Conservation (phyloP, 2,329 filamentous ascomycete species). For the Beauveria caledonica region DNA sequence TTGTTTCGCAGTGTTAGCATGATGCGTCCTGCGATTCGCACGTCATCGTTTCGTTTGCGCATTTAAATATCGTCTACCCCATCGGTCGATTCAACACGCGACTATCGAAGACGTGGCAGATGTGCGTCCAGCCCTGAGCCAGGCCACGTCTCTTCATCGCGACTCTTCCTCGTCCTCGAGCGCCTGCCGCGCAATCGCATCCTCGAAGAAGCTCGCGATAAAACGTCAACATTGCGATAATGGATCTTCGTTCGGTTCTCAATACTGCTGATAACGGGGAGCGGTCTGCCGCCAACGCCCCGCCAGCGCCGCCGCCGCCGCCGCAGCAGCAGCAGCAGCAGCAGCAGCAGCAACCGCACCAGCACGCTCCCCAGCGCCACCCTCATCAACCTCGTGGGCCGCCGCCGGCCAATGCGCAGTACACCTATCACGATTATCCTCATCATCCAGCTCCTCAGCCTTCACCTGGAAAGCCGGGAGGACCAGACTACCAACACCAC, state of each 20-base stretch:
- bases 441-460: constrained; percentile 38
- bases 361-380: constrained; percentile 34
- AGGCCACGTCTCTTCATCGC: constrained; percentile 7
- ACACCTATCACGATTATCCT: constrained; percentile 43
- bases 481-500: constrained; percentile 36
- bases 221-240: constrained; percentile 14
- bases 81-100: constrained; percentile 3
- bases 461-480: constrained; percentile 38
- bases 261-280: constrained; percentile 43
- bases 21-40: constrained; percentile 4
- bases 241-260: constrained; percentile 48
- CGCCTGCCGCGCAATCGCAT: constrained; percentile 13
- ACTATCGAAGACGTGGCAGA: neutral
- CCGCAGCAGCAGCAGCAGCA: constrained; percentile 14
- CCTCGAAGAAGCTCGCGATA: neutral
- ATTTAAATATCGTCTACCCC: neutral
- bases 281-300: constrained; percentile 26
- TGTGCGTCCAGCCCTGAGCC: constrained; percentile 1
- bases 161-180: constrained; percentile 9
- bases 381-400: constrained; percentile 27
- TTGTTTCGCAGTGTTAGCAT: neutral
- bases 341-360: constrained; percentile 14
- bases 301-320: constrained; percentile 15
- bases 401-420: constrained; percentile 33
- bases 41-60: constrained; percentile 3